Evolutionary conservation across 768 basidiomycete species (phyloP), one percentile per base, ranked within the genome.

Genomic region (Phallus indusiatus): DNA sequence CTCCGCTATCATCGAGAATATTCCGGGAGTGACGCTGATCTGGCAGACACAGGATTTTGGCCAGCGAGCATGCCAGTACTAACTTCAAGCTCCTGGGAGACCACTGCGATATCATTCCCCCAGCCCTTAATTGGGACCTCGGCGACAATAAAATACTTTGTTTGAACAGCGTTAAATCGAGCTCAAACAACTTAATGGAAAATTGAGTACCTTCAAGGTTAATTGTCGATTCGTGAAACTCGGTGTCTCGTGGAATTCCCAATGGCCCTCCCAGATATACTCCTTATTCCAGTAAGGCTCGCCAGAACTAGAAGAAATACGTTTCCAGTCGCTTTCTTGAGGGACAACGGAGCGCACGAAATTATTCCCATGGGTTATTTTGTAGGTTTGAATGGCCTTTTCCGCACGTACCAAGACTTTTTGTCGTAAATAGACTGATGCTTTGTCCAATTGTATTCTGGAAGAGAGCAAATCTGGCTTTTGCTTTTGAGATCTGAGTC

Each of bases 41-140:
- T 11, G n/a, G 12, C 14, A 14, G n/a, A 5, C 42, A n/a, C n/a
- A 42, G 42, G 42, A 42, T 2, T n/a, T 42, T 42, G 42, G 42
- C 42, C 42, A 11, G 42, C 42, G n/a, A 42, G 42, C 4, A 58
- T 18, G 16, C 56, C 56, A 21, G 48, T 50, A 18, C 49, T 50
- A 20, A 58, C 28, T 5, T 58, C 56, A 10, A 58, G 14, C 12
- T 50, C 21, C 5, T 48, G 6, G 11, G 56, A 58, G 22, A 51
- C 36, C 10, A 58, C 49, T 36, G 47, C 50, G 4, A 50, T 20
- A 17, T 37, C 56, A 34, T 57, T 57, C n/a, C 56, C 56, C 20
- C 50, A 20, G 21, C 56, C 56, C 28, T 57, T 57, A 11, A 57
- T 50, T 10, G 56, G 56, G 14, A 57, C 35, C 22, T 57, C 33